Base-by-base conservation (phyloP, 257 asterid genomes). In the Solanum paucissectum region DNA sequence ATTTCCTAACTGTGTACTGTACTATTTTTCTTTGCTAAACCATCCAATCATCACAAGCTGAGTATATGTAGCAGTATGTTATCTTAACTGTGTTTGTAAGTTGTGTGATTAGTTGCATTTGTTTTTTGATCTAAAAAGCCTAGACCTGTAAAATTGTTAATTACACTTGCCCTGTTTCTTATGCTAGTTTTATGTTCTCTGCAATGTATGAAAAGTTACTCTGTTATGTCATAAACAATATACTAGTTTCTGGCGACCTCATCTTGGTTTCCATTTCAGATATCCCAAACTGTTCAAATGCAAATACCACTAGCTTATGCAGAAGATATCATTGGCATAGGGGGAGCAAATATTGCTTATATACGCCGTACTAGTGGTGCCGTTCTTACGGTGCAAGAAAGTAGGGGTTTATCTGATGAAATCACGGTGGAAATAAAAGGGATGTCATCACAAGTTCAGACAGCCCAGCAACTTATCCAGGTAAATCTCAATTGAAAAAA, bases 381-480 rank as follows among this genome's bases (percentile, higher is more conserved):
- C 10, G 91, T 93, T 82, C 94, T 96, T 36, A 93, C 96, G 40
- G 96, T 95, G 87, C 96, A 94, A 92, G 98, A 95, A 90, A 94
- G 98, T 87, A 91, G 93, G 88, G 94, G 92, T 72, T 85, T 91
- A 68, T 93, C 95, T 7, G 98, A 94, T 85, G 96, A 96, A 86
- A 96, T 96, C 79, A 95, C 98, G 0, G 98, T 96, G 79, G 98
- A 96, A 90, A 95, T 96, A 37, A 96, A 95, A 90, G 99, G 99
- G 82, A 89, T 95, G 87, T 89, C 98, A 37, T 42, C 96, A 49
- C 97, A 96, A 91, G 98, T 96, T 88, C 98, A 94, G 88, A 89
- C 94, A 25, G 99, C 99, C 68, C 94, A 94, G 88, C 98, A 94
- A 91, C 96, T 96, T 83, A 94, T 96, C 88, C 98, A 92, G 95